These are phyloP conservation scores for Hyaloscypha variabilis DNA, from an alignment of 495 filamentous ascomycete genomes.

Conservation along the genomic window DNA sequence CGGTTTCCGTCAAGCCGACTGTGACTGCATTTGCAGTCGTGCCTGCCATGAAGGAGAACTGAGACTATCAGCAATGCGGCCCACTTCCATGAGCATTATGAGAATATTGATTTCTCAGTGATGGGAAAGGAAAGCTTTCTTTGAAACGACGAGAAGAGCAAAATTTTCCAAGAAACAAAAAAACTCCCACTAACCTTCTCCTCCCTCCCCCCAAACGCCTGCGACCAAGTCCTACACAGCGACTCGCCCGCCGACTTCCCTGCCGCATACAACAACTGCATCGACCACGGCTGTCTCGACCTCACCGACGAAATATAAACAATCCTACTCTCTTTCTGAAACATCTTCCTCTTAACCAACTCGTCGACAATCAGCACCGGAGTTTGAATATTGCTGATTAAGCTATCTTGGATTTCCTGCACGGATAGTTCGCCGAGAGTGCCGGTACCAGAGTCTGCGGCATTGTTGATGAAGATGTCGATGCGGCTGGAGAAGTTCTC, in stretches of 20 bases:
- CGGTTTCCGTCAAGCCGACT: conserved; percentile 20
- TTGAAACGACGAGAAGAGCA: too few relatives aligned
- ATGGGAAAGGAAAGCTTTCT: too few relatives aligned
- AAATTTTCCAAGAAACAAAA: too few relatives aligned
- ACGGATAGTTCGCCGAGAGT: conserved; percentile 10
- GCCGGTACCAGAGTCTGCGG: conserved; percentile 10
- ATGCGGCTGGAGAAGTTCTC: conserved; percentile 11
- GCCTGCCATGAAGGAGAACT: conserved; percentile 20
- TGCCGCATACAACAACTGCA: conserved; percentile 24
- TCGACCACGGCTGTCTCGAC: conserved; percentile 19
- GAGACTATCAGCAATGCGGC: conserved; percentile 5
- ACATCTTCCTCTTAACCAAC: conserved; percentile 20
- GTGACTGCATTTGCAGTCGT: conserved; percentile 22
- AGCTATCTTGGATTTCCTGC: conserved; percentile 19
- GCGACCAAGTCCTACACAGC: conserved; percentile 21
- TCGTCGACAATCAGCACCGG: conserved; percentile 24
- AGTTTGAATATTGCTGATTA: conserved; percentile 21
- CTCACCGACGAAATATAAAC: conserved; percentile 21
- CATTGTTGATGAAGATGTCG: conserved; percentile 23
- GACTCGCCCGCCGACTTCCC: conserved; percentile 21
- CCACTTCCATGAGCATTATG: too few relatives aligned
- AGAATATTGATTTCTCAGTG: too few relatives aligned
- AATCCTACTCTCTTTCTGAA: conserved; percentile 20
- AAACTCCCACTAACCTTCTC: conserved; percentile 17
- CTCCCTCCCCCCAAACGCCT: conserved; percentile 20